Evolutionary conservation across 768 basidiomycete genomes (phyloP).

Genomic region (Leccinum truebloodii): DNA sequence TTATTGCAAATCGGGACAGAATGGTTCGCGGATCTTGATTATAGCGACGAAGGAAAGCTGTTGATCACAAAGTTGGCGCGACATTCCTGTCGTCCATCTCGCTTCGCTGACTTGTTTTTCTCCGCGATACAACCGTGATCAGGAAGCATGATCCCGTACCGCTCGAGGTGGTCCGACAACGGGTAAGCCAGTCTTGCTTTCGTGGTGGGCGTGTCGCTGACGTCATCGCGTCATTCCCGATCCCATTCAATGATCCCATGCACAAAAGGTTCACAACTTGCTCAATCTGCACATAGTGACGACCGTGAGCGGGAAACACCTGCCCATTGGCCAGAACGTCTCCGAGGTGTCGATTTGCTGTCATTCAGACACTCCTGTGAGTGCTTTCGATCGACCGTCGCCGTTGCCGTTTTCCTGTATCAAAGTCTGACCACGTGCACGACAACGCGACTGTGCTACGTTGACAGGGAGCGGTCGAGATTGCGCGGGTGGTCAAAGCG

Average conservation of each 20-base stretch:
- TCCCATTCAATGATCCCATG: background rate
- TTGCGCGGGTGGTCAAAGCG: slow-evolving; percentile 50
- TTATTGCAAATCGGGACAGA: slow-evolving; percentile 35
- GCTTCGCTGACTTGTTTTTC: background rate
- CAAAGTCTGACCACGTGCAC: background rate
- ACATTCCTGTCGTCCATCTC: background rate
- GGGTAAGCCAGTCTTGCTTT: slow-evolving; percentile 36
- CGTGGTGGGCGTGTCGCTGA: background rate
- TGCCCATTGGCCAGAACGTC: slow-evolving; percentile 47
- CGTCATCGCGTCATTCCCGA: no score
- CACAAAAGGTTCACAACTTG: slow-evolving; percentile 45
- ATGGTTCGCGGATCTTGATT: slow-evolving; percentile 70
- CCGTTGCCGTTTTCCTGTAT: background rate
- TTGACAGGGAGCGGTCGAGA: slow-evolving; percentile 51
- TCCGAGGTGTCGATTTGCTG: slow-evolving; percentile 61
- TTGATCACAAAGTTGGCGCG: slow-evolving; percentile 53
- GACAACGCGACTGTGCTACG: background rate
- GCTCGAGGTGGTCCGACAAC: slow-evolving; percentile 40
- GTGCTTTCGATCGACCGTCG: slow-evolving; percentile 19
- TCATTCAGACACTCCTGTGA: slow-evolving; percentile 64
- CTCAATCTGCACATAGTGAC: slow-evolving; percentile 48
- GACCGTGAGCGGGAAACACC: slow-evolving; percentile 41
- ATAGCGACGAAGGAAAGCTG: slow-evolving; percentile 54
- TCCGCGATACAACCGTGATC: background rate
- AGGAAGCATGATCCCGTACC: slow-evolving; percentile 55